Percentiles rank a stretch among this genome's conserved stretches.
These are phyloP conservation scores for Chaetomium fimeti DNA, from an alignment of 495 filamentous ascomycete species.

Conservation along the genomic window DNA sequence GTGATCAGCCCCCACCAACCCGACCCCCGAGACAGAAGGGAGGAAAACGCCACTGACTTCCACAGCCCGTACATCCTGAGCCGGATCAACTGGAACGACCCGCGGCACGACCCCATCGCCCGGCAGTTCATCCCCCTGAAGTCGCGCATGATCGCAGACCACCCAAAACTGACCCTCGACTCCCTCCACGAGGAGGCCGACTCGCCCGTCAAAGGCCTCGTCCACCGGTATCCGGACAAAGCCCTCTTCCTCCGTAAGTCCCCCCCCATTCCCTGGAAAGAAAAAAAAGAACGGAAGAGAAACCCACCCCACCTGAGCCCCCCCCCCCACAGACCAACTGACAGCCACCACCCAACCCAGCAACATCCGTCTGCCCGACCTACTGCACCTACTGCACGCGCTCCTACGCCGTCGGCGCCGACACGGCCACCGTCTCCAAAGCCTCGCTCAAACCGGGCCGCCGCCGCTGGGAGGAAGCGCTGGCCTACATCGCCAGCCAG, in stretches of 20 bases:
- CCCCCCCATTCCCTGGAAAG: background rate
- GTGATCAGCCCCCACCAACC: slow-evolving; percentile 13
- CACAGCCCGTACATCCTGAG: slow-evolving; percentile 55
- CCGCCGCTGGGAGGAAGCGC: slow-evolving; percentile 46
- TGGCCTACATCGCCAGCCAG: slow-evolving; percentile 51
- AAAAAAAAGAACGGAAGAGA: no score
- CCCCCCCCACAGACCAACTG: no score
- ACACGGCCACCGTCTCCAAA: slow-evolving; percentile 53
- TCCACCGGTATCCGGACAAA: slow-evolving; percentile 60
- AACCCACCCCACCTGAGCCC: background rate
- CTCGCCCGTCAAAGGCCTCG: slow-evolving; percentile 48
- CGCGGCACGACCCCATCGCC: slow-evolving; percentile 55
- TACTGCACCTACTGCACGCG: slow-evolving; percentile 60
- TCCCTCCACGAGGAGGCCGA: slow-evolving; percentile 52
- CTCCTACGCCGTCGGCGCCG: slow-evolving; percentile 54
- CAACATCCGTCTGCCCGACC: slow-evolving; percentile 56
- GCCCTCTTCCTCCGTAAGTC: slow-evolving; percentile 57
- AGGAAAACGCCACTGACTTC: slow-evolving; percentile 17
- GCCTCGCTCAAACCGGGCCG: slow-evolving; percentile 43
- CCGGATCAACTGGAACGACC: slow-evolving; percentile 54
- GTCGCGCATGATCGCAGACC: slow-evolving; percentile 51
- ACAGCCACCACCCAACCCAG: slow-evolving; percentile 26
- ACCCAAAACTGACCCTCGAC: slow-evolving; percentile 45
- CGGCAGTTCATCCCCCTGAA: slow-evolving; percentile 55
- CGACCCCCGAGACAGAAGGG: no score